Evolutionary conservation across 495 filamentous ascomycete species (phyloP), one percentile per base, ranked within the genome.

Genomic region (Hapsidospora chrysogenum): DNA sequence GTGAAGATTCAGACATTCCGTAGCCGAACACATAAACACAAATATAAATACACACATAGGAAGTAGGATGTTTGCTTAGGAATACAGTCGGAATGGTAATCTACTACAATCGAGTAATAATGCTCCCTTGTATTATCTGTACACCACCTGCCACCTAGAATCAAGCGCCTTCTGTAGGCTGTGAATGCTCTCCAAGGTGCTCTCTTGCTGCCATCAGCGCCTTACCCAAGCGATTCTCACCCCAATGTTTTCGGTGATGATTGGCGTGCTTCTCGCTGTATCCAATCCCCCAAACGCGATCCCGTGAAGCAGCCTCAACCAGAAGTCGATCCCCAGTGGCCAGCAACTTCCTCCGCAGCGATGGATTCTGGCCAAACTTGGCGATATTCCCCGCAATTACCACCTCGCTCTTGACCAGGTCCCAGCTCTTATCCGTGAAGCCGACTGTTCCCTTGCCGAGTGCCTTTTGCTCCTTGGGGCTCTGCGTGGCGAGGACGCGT

Each of bases 221-320:
- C 39, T 42, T 48, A 4, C 48, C 50, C 11, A 56, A 32, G 34
- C 40, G 42, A 36, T 53, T 53, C 42, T 49, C 47, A 11, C 48
- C 52, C 48, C 48, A 56, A 20, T 35, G 39, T 23, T 44, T 29
- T 30, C 36, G 41, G 26, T 46, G 19, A 17, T 29, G 29, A 43
- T 51, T 39, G 11, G 48, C 48, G 34, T 51, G 37, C 40, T 45
- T 48, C 4, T 42, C 53, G 10, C 36, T 52, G 36, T 42, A 57
- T 13, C 53, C 53, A 38, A 57, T 54, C n/a, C 51, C 53, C 49
- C 49, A 57, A 17, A 52, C 41, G 11, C 49, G 42, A 41, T 57
- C 51, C 18, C 31, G 25, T 10, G 42, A 45, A 17, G 49, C 43
- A 19, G 53, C 51, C 41, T 54, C 49, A 11, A 44, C 47, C 6